Conservation (phyloP, 1,284 basidiomycete genomes). For the Pterulicium gracile region DNA sequence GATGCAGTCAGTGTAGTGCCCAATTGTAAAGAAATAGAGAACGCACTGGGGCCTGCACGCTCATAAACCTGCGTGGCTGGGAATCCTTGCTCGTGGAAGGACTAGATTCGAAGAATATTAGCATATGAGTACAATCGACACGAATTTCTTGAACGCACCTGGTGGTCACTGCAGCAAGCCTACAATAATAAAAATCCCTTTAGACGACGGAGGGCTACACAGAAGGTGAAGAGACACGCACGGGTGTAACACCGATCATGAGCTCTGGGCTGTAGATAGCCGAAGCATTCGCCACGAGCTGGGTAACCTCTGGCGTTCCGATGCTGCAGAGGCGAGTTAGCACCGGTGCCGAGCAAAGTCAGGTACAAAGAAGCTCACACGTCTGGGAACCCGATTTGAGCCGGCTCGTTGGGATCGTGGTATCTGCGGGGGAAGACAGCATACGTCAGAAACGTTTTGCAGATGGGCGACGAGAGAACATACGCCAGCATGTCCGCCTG, state of each 20-base stretch:
- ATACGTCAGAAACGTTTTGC: neutral
- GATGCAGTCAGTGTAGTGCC: too few relatives aligned
- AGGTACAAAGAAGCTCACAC: conserved; percentile 24
- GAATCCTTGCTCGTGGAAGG: conserved; percentile 75
- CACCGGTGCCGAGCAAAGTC: neutral
- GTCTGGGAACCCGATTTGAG: conserved; percentile 71
- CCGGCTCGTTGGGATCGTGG: conserved; percentile 59
- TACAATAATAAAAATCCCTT: conserved; percentile 12
- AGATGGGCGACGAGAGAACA: neutral
- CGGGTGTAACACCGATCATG: conserved; percentile 61
- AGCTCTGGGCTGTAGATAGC: conserved; percentile 75
- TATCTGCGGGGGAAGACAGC: conserved; percentile 31
- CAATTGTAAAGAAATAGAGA: too few relatives aligned
- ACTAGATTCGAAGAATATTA: conserved; percentile 26
- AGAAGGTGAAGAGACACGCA: conserved; percentile 17
- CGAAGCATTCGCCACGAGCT: conserved; percentile 66
- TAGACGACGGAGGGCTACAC: neutral
- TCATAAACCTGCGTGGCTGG: conserved; percentile 77
- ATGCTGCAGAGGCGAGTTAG: conserved; percentile 36
- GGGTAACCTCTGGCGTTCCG: conserved; percentile 64
- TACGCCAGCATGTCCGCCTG: conserved; percentile 83
- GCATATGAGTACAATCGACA: neutral
- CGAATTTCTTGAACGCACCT: conserved; percentile 32
- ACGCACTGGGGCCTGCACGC: conserved; percentile 63
- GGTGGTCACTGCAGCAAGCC: conserved; percentile 86